These are phyloP conservation scores for Kwoniella dejecticola DNA, from an alignment of 768 basidiomycete species.

Conservation along the genomic window DNA sequence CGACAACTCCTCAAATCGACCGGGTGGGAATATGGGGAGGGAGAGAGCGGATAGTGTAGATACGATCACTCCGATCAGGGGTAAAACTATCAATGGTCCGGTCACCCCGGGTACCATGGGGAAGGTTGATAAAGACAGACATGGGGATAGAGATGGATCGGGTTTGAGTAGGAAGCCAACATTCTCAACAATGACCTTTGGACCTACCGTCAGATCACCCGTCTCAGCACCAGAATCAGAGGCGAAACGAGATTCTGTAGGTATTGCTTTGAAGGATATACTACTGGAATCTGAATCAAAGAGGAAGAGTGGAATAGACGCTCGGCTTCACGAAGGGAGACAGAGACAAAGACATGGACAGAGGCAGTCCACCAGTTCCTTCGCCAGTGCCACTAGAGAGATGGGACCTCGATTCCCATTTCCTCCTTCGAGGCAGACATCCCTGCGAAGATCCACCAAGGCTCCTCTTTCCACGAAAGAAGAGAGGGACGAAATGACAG, in stretches of 20 bases:
- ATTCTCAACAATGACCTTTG: slow-evolving; percentile 1
- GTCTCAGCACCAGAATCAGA: too few species aligned
- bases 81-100: background rate
- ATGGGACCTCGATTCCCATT: slow-evolving; percentile 38
- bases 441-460: background rate
- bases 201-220: background rate
- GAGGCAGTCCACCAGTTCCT: slow-evolving; percentile 17
- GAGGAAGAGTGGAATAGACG: too few species aligned
- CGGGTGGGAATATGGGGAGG: too few species aligned
- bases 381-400: slow-evolving; percentile 26
- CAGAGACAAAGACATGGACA: background rate
- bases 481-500: too few species aligned
- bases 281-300: too few species aligned
- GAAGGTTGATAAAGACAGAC: background rate
- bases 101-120: too few species aligned
- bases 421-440: slow-evolving; percentile 20
- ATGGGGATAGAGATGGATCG: too few species aligned
- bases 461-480: too few species aligned
- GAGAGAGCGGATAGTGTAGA: slow-evolving; percentile 6
- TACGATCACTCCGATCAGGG: background rate
- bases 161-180: slow-evolving; percentile 1
- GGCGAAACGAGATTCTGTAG: too few species aligned
- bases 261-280: too few species aligned
- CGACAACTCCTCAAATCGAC: too few species aligned
- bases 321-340: background rate